phyloP scores from a whole-genome alignment of 495 filamentous ascomycete genomes.

The Xylaria castorea region DNA sequence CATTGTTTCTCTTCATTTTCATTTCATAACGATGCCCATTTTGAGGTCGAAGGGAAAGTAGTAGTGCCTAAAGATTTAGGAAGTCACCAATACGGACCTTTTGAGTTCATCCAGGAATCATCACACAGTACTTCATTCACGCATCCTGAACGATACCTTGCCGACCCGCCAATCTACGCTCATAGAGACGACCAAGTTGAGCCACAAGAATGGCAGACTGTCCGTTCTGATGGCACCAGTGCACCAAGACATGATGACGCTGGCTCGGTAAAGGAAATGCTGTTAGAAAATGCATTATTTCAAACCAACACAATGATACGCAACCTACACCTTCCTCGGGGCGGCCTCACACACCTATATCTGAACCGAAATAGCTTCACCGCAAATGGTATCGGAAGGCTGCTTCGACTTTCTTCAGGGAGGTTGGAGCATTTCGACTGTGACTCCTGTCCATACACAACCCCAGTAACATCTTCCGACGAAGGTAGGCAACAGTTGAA shows the following conservation, averaged over 20 bases:
- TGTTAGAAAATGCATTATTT: slow-evolving; percentile 33
- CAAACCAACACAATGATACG: not conserved
- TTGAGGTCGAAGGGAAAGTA: slow-evolving; percentile 47
- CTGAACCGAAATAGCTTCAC: slow-evolving; percentile 49
- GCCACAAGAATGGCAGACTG: slow-evolving; percentile 33
- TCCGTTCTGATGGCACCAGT: slow-evolving; percentile 43
- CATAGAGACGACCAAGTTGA: slow-evolving; percentile 29
- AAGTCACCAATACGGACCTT: slow-evolving; percentile 41
- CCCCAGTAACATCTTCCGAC: slow-evolving; percentile 6
- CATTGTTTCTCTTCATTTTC: slow-evolving; percentile 35
- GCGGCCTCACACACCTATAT: slow-evolving; percentile 52
- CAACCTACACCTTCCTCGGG: slow-evolving; percentile 12
- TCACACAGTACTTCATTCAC: slow-evolving; percentile 40
- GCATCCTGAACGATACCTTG: slow-evolving; percentile 47
- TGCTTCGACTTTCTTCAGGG: slow-evolving; percentile 43
- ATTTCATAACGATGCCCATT: slow-evolving; percentile 36
- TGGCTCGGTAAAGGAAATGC: slow-evolving; percentile 36
- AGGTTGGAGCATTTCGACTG: slow-evolving; percentile 55
- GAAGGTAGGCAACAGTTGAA: slow-evolving; percentile 24
- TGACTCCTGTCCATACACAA: slow-evolving; percentile 35
- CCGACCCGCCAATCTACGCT: slow-evolving; percentile 49
- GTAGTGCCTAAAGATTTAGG: slow-evolving; percentile 29
- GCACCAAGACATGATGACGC: slow-evolving; percentile 41
- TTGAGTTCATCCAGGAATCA: slow-evolving; percentile 48
- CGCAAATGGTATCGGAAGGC: slow-evolving; percentile 35